phyloP scores from a whole-genome alignment of 2,329 filamentous ascomycete genomes.

The Thielaviopsis cerberus region DNA sequence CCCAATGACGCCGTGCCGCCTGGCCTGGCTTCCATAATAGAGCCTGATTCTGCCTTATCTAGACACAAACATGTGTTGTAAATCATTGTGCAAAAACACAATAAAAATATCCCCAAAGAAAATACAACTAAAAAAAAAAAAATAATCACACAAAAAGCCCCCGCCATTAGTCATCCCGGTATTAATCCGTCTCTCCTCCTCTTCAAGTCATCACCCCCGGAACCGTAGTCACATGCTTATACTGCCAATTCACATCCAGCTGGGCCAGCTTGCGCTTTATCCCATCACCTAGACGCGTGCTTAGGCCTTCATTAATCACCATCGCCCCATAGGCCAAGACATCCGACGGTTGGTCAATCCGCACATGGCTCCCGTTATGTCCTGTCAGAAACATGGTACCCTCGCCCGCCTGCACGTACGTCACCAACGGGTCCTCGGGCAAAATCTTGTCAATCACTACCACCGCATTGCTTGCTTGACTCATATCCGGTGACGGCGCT shows the following conservation, averaged over 20 bases:
- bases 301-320: constrained; percentile 23
- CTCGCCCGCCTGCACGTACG: constrained; percentile 22
- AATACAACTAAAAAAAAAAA: neutral
- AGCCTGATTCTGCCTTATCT: neutral
- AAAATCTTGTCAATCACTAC: constrained; percentile 24
- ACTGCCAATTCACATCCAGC: constrained; percentile 23
- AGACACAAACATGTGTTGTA: neutral
- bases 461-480: constrained; percentile 2
- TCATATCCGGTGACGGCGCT: constrained; percentile 5
- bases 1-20: neutral
- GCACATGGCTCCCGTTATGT: constrained; percentile 17
- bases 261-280: constrained; percentile 26
- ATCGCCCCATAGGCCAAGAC: constrained; percentile 24
- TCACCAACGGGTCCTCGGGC: constrained; percentile 21
- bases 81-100: neutral
- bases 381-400: constrained; percentile 22
- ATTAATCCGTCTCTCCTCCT: neutral
- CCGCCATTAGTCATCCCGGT: neutral
- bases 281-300: constrained; percentile 26
- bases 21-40: neutral
- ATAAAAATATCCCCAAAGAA: neutral
- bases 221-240: constrained; percentile 13
- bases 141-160: neutral
- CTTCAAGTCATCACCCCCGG: neutral
- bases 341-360: constrained; percentile 21